phyloP scores from a whole-genome alignment of 768 basidiomycete species.

The Mycena leptocephala region DNA sequence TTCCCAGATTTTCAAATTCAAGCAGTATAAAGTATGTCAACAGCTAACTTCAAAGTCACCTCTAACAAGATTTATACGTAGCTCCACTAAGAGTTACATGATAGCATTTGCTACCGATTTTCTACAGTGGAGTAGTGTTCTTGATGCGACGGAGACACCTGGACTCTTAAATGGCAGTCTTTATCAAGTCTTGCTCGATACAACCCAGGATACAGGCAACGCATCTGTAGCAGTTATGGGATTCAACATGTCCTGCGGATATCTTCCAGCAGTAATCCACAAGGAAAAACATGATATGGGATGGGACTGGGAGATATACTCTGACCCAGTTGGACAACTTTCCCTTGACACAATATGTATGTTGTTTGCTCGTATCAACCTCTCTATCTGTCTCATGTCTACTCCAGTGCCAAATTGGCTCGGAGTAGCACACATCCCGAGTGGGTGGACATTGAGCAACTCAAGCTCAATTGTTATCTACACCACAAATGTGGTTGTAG shows the following conservation, averaged over 20 bases:
- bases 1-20: background rate
- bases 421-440: background rate
- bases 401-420: background rate
- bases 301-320: too few species aligned
- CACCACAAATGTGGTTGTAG: background rate
- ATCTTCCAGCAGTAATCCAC: too few species aligned
- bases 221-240: too few species aligned
- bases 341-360: too few species aligned
- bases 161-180: background rate
- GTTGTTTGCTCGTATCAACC: too few species aligned
- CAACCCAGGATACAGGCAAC: too few species aligned
- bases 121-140: background rate
- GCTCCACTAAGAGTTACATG: background rate
- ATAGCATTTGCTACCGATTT: background rate
- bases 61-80: too few species aligned
- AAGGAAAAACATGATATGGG: too few species aligned
- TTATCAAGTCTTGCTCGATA: background rate
- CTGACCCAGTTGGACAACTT: too few species aligned
- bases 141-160: background rate
- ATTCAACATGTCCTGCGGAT: too few species aligned
- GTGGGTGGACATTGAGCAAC: background rate
- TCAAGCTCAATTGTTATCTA: background rate
- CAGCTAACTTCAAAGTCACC: too few species aligned
- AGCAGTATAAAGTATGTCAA: background rate
- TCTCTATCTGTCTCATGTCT: too few species aligned